Percentiles rank a stretch among this genome's conserved stretches.
Evolutionary conservation across 2,329 filamentous ascomycete genomes (phyloP).

Genomic region (Stemphylium beticola): DNA sequence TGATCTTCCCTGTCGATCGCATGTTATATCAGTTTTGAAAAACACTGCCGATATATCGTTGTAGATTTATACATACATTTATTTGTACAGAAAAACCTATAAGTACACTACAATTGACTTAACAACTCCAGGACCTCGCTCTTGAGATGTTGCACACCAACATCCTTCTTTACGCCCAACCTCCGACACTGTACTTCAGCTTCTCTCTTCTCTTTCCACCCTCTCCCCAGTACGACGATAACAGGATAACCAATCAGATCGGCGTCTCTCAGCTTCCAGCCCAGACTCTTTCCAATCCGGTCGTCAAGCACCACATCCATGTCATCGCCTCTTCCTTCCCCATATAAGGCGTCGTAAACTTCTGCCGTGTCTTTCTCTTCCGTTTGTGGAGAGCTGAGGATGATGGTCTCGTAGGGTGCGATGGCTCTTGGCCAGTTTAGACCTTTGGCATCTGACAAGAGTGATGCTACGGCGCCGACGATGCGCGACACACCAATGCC

Average conservation of each 20-base stretch:
- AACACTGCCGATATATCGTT: neutral
- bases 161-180: constrained; percentile 66
- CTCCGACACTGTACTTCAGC: constrained; percentile 82
- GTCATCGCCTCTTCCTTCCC: neutral
- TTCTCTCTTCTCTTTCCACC: constrained; percentile 45
- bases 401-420: constrained; percentile 79
- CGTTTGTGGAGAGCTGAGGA: constrained; percentile 62
- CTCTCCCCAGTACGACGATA: constrained; percentile 73
- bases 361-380: constrained; percentile 57
- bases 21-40: neutral
- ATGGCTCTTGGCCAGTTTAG: constrained; percentile 88
- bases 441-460: constrained; percentile 69
- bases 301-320: constrained; percentile 49
- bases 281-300: constrained; percentile 62
- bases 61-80: neutral
- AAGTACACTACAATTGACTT: constrained; percentile 20
- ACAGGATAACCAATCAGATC: constrained; percentile 89
- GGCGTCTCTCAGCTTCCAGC: constrained; percentile 90
- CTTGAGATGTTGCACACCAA: constrained; percentile 59
- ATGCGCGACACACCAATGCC: constrained; percentile 93
- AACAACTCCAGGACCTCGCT: constrained; percentile 45
- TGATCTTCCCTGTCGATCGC: neutral
- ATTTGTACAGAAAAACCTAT: neutral
- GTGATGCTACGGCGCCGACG: constrained; percentile 82
- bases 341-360: constrained; percentile 68